Evolutionary conservation across 441 rosid species (phyloP).

Genomic region (Populus hybrid): DNA sequence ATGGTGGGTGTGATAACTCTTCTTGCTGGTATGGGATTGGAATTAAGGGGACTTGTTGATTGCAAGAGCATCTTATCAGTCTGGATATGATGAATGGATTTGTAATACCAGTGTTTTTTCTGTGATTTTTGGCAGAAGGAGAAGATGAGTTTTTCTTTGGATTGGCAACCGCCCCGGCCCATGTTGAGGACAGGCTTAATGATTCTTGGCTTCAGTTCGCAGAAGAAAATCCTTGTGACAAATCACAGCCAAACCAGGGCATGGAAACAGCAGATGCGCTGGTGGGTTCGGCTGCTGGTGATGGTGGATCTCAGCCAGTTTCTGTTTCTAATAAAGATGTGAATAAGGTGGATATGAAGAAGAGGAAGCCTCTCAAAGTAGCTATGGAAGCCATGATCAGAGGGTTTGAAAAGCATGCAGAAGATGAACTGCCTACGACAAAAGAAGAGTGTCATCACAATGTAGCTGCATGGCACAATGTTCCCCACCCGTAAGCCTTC

Average conservation of each 20-base stretch:
- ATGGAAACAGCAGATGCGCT: conserved; percentile 45
- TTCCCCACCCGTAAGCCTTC: conserved; percentile 75
- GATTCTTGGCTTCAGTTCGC: conserved; percentile 98
- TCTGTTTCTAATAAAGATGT: conserved; percentile 20
- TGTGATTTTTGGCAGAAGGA: conserved; percentile 33
- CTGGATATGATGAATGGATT: neutral
- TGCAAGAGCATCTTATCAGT: neutral
- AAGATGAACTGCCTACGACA: conserved; percentile 28
- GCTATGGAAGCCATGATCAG: conserved; percentile 93
- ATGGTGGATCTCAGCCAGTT: conserved; percentile 53
- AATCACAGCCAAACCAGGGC: conserved; percentile 32
- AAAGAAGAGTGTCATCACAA: conserved; percentile 55
- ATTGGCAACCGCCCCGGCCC: conserved; percentile 96
- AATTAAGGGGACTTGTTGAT: neutral
- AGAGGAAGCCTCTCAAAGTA: conserved; percentile 53
- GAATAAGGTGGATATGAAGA: conserved; percentile 27
- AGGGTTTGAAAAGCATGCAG: conserved; percentile 57
- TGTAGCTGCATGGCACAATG: conserved; percentile 96
- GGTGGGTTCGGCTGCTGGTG: conserved; percentile 48
- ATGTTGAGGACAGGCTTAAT: conserved; percentile 85
- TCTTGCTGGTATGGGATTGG: neutral
- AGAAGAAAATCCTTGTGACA: conserved; percentile 46
- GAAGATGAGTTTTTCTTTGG: conserved; percentile 81
- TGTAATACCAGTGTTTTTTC: neutral
- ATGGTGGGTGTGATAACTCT: neutral